Base-by-base conservation (phyloP, 2,329 filamentous ascomycete species). In the Berkeleyomyces rouxiae region DNA sequence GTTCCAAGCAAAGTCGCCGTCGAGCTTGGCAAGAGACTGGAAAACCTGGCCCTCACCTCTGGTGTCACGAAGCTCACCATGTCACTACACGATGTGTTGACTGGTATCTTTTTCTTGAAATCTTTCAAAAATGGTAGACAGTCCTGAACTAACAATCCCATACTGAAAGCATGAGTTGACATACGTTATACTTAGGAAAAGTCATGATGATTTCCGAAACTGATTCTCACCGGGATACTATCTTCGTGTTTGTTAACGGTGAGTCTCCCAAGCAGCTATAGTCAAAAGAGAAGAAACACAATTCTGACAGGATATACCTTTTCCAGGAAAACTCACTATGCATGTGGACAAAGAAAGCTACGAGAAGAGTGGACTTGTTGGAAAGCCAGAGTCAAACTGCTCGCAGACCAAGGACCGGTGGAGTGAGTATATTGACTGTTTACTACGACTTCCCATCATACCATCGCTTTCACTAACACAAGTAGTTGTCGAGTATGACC, bases 171-270 rank as follows among this genome's bases (percentile, higher is more conserved):
- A 13, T 10, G 33, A n/a, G 31, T 36, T n/a, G n/a, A 53, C 31
- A 23, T 53, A 11, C 33, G 11, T n/a, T 6, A 44, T 13, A 16
- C 13, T 2, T 64, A 90, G 89, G 89, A 4, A 85, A 90, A 70
- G 76, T 95, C 58, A 72, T 88, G 67, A 88, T 97, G 86, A 79
- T 96, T 1, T 96, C 91, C 0, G 82, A 91, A 71, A 90, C 90
- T 10, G 80, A 80, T 40, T 76, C 80, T 6, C 84, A 83, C 2
- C 78, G 85, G 2, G 86, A 91, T 68, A 88, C 87, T 67, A 77
- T 86, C 2, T 92, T 89, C 70, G 81, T 81, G 0, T 74, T 97
- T 1, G 78, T 75, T 63, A 80, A 89, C 67, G 90, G 90, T 82
- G 75, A 60, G 36, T 44, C 36, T 40, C 23, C 2, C 6, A 33